Evolutionary conservation across 2,329 filamentous ascomycete species (phyloP).

Genomic region (Dothideomycetes sp.): DNA sequence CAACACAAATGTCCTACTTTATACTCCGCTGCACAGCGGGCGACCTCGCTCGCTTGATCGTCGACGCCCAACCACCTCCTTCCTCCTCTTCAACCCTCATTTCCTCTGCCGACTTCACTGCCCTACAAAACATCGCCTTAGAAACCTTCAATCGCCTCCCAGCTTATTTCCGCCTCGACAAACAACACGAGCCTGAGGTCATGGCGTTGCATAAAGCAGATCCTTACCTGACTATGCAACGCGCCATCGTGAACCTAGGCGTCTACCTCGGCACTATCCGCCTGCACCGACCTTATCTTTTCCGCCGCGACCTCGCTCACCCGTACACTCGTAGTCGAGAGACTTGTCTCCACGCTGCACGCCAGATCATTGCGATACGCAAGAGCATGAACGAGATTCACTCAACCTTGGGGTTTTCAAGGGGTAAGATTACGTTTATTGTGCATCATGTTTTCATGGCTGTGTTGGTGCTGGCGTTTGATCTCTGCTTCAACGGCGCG

Average conservation of each 20-base stretch:
- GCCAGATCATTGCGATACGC: constrained; percentile 10
- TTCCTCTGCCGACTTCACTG: too few relatives aligned
- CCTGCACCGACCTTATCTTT: constrained; percentile 17
- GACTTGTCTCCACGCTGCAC: constrained; percentile 14
- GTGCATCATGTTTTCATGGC: constrained; percentile 18
- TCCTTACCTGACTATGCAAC: constrained; percentile 4
- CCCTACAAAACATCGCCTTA: constrained; percentile 11
- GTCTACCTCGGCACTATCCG: constrained; percentile 15
- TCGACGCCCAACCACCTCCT: constrained; percentile 13
- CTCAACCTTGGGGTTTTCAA: too few relatives aligned
- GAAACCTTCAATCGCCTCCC: constrained; percentile 14
- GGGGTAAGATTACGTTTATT: constrained; percentile 1
- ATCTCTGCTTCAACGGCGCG: constrained; percentile 16
- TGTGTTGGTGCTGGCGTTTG: constrained; percentile 17
- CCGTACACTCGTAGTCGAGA: constrained; percentile 13
- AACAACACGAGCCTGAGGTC: background rate
- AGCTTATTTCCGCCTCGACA: constrained; percentile 8
- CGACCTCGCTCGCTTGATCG: constrained; percentile 16
- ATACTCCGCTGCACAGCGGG: constrained; percentile 30
- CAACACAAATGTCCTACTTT: constrained; percentile 35
- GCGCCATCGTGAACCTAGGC: constrained; percentile 13
- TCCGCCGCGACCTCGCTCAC: constrained; percentile 12
- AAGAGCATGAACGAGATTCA: constrained; percentile 6
- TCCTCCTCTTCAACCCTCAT: too few relatives aligned
- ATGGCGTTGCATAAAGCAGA: too few relatives aligned